Conservation (phyloP, 257 asterid genomes). For the Solanum clarkiae region DNA sequence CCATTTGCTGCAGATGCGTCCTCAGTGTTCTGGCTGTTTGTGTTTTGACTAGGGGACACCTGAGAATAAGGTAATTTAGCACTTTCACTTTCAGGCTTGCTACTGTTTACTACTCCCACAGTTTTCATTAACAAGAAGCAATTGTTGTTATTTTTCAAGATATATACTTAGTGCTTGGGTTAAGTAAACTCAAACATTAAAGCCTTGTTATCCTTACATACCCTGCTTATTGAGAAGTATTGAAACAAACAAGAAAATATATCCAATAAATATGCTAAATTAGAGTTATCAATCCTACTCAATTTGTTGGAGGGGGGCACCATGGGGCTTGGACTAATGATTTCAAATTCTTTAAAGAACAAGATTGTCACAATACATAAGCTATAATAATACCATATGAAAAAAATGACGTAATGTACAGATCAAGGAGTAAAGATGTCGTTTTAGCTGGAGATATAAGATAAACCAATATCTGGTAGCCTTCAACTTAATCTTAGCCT, state of each 20-base stretch:
- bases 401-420: neutral
- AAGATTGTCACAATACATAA: neutral
- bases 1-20: neutral
- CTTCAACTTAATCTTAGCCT: neutral
- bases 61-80: conserved; percentile 12
- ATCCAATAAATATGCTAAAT: neutral
- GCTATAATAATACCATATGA: neutral
- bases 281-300: neutral
- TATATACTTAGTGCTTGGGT: neutral
- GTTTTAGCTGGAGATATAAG: neutral
- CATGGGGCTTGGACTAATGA: neutral
- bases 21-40: conserved; percentile 14
- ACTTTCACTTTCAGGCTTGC: conserved; percentile 11
- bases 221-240: neutral
- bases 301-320: neutral
- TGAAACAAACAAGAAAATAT: neutral
- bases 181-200: too few species aligned
- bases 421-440: neutral
- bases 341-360: neutral
- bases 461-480: neutral
- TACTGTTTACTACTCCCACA: conserved; percentile 6
- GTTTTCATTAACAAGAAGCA: neutral
- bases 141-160: neutral
- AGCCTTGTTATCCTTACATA: too few species aligned
- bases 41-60: conserved; percentile 15